phyloP scores from a whole-genome alignment of 257 asterid genomes.

The Knoxia roxburghii region DNA sequence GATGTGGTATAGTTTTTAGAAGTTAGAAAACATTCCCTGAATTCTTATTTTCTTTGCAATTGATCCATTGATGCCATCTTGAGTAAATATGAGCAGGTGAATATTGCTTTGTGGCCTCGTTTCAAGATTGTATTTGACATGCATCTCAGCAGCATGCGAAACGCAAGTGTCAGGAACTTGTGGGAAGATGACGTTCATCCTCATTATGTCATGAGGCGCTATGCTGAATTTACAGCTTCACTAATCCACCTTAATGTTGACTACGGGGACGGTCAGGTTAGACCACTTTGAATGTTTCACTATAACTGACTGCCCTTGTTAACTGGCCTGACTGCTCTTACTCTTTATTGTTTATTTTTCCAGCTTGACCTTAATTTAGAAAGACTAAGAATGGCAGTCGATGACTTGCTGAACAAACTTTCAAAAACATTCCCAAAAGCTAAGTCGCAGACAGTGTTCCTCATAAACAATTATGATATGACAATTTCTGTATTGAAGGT shows the following conservation, averaged over 20 bases:
- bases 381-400: constrained; percentile 90
- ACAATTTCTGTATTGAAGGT: constrained; percentile 94
- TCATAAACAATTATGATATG: constrained; percentile 97
- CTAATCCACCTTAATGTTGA: constrained; percentile 88
- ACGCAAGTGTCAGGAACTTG: constrained; percentile 70
- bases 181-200: constrained; percentile 99
- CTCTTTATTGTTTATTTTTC: constrained; percentile 7
- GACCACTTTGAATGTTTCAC: constrained; percentile 22
- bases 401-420: constrained; percentile 86
- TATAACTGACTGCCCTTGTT: constrained; percentile 14
- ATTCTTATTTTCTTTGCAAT: not conserved
- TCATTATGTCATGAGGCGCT: constrained; percentile 97
- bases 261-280: constrained; percentile 98
- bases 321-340: constrained; percentile 14
- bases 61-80: not conserved
- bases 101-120: constrained; percentile 95
- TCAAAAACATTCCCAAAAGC: constrained; percentile 70
- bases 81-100: constrained; percentile 55
- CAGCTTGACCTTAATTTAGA: constrained; percentile 97
- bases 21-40: constrained; percentile 1
- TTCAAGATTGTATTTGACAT: constrained; percentile 97
- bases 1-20: constrained; percentile 1
- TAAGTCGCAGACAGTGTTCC: constrained; percentile 78
- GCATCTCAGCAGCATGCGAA: constrained; percentile 92
- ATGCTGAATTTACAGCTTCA: constrained; percentile 97